Conservation (phyloP, 805 yeast genomes). For the Blastobotrys peoriensis region DNA sequence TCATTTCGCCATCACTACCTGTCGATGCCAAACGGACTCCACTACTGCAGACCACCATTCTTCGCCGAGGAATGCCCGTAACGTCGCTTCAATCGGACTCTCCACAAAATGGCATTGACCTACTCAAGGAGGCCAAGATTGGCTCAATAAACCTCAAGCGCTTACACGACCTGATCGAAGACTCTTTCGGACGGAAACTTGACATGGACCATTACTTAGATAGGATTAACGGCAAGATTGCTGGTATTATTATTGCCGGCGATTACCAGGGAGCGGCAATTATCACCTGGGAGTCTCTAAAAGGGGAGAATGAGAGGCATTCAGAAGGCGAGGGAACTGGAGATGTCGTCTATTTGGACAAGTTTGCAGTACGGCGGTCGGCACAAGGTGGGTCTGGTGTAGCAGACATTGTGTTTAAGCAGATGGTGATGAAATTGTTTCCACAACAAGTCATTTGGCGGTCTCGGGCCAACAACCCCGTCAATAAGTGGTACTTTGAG, state of each 20-base stretch:
- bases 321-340: conserved; percentile 9
- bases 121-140: conserved; percentile 32
- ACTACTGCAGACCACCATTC: conserved; percentile 64
- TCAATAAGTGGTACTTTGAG: conserved; percentile 96
- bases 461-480: conserved; percentile 79
- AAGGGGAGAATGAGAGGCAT: conserved; percentile 22
- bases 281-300: conserved; percentile 82
- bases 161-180: conserved; percentile 59
- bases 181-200: conserved; percentile 69
- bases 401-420: conserved; percentile 88
- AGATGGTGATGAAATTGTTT: conserved; percentile 57
- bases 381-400: conserved; percentile 90
- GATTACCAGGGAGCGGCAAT: conserved; percentile 96
- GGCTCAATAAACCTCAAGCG: conserved; percentile 49
- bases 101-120: conserved; percentile 34
- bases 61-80: conserved; percentile 70
- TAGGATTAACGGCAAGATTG: conserved; percentile 60
- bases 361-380: conserved; percentile 80
- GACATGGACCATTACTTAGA: conserved; percentile 59
- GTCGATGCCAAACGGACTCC: conserved; percentile 54
- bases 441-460: conserved; percentile 83
- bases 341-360: conserved; percentile 77
- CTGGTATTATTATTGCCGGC: conserved; percentile 80
- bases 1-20: conserved; percentile 87
- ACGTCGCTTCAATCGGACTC: conserved; percentile 31